phyloP scores from a whole-genome alignment of 768 basidiomycete species.

The Boletus reticulatus region DNA sequence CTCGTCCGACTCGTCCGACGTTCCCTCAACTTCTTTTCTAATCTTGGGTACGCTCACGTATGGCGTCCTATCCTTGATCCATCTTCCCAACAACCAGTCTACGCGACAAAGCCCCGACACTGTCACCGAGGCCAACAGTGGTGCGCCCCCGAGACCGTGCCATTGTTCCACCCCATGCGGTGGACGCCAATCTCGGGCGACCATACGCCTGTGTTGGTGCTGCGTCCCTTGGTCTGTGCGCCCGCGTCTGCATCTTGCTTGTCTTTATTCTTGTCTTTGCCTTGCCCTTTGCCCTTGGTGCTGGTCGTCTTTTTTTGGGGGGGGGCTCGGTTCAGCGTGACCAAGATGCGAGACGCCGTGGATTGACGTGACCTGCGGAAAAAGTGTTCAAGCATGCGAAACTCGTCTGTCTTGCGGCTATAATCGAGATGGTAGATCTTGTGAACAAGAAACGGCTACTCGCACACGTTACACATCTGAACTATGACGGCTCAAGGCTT shows the following conservation, averaged over 20 bases:
- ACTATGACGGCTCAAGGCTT: too few species aligned
- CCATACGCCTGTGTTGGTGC: constrained; percentile 68
- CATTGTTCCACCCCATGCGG: constrained; percentile 78
- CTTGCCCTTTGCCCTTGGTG: constrained; percentile 34
- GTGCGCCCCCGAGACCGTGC: constrained; percentile 58
- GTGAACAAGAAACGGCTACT: constrained; percentile 80
- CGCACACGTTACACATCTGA: too few species aligned
- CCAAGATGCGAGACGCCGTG: not conserved
- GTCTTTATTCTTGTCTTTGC: constrained; percentile 19
- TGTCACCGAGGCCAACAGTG: constrained; percentile 72
- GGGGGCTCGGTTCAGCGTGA: not conserved
- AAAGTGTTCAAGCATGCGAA: constrained; percentile 86
- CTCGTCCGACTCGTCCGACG: constrained; percentile 37
- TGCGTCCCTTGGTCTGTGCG: constrained; percentile 9
- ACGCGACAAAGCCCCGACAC: constrained; percentile 85
- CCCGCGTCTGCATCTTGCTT: constrained; percentile 4
- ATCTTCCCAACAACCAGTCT: constrained; percentile 75
- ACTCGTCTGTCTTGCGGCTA: constrained; percentile 69
- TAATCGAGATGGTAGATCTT: constrained; percentile 88
- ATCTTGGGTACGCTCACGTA: constrained; percentile 63
- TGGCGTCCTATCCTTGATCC: constrained; percentile 62
- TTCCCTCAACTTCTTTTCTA: constrained; percentile 49
- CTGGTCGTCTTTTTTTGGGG: constrained; percentile 32
- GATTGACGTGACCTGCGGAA: constrained; percentile 56
- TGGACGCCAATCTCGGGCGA: constrained; percentile 76